A percentile compares a stretch with the other conserved stretches of the same genome.
Conservation (phyloP, 805 yeast genomes). For the Pichia insulana region DNA sequence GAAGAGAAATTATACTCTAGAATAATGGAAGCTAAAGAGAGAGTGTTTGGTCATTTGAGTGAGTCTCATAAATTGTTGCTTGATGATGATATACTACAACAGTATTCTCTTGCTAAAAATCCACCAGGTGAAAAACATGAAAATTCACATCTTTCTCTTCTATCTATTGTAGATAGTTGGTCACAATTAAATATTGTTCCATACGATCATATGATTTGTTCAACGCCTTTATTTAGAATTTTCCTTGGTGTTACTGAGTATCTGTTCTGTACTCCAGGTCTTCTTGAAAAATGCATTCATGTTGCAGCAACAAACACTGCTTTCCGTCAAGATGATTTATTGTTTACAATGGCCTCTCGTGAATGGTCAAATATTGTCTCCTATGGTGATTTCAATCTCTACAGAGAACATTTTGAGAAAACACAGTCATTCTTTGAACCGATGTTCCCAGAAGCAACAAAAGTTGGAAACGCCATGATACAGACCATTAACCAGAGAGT, state of each 20-base stretch:
- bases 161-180: conserved; percentile 96
- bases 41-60: conserved; percentile 63
- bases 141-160: conserved; percentile 80
- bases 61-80: conserved; percentile 51
- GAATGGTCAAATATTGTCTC: conserved; percentile 79
- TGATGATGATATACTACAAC: conserved; percentile 71
- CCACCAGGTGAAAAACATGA: conserved; percentile 65
- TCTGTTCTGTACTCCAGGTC: conserved; percentile 72
- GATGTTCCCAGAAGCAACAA: conserved; percentile 82
- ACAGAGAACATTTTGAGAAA: conserved; percentile 61
- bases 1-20: conserved; percentile 50
- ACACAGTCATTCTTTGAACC: conserved; percentile 81
- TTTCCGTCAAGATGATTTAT: conserved; percentile 84
- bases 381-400: conserved; percentile 64
- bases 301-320: conserved; percentile 59
- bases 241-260: conserved; percentile 92
- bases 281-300: conserved; percentile 70
- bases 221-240: conserved; percentile 88
- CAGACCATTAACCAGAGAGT: conserved; percentile 49
- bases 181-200: conserved; percentile 76
- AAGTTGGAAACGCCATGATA: conserved; percentile 90
- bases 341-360: conserved; percentile 86
- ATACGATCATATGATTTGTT: conserved; percentile 93
- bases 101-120: conserved; percentile 64
- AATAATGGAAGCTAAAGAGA: conserved; percentile 56